Base-by-base conservation (phyloP, 768 basidiomycete genomes). In the Scleroderma citrinum region DNA sequence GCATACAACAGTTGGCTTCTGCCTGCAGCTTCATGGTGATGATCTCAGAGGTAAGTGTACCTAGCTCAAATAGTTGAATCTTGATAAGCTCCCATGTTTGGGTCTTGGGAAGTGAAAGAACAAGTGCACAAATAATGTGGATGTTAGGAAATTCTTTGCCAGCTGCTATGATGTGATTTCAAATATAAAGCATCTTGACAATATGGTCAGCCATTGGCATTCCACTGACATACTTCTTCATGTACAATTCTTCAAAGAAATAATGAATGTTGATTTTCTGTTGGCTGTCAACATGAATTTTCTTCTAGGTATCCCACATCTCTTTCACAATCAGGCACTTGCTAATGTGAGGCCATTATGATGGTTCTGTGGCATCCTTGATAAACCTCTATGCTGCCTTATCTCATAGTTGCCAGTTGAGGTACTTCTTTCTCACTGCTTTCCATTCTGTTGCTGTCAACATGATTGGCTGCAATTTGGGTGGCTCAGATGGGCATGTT, bases 201-300 rank as follows among this genome's bases (percentile, higher is more conserved):
- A 63, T 56, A 31, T 48, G 47, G 34, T 42, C 14, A 5, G 47
- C 47, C 24, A 48, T 48, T 19, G 39, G 49, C 31, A 31, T 50
- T 11, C 38, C 38, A 36, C 52, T 44, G 23, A 39, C 30, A 38
- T 54, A 54, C 24, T 51, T 54, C 24, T 45, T 20, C 21, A 38
- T 54, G 23, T 54, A 54, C 8, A 54, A 39, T 26, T 54, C 51
- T 19, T 52, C 39, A 21, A 53, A 50, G 48, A 35, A 50, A 24
- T 53, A 49, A 34, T 53, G 52, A n/a, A 52, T 29, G 21, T 52
- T 52, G n/a, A 52, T 52, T 17, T 43, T 52, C 49, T 52, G 51
- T 40, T 52, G 51, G 29, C 44, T 52, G 21, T 42, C 34, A 16
- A 52, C 48, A 29, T 52, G 48, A 19, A 52, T 31, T 39, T 39